These are phyloP conservation scores for Cyberlindnera mississippiensis DNA, from an alignment of 805 yeast species.

Conservation along the genomic window DNA sequence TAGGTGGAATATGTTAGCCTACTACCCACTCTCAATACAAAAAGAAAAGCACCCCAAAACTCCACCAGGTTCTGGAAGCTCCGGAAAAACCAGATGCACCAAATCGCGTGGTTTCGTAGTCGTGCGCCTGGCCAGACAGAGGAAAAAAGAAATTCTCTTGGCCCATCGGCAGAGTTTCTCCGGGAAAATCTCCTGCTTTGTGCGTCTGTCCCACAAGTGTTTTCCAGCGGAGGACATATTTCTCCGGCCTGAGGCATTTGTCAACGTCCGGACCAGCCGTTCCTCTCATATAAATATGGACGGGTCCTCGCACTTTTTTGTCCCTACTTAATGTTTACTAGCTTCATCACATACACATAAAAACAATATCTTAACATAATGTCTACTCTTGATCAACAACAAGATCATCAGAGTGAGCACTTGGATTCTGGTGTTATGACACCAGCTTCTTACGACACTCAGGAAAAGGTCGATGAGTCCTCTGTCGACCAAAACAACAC, in stretches of 20 bases:
- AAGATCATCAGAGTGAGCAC: conserved; percentile 14
- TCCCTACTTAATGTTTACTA: too few relatives aligned
- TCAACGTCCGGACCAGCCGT: too few relatives aligned
- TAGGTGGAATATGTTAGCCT: too few relatives aligned
- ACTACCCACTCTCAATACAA: too few relatives aligned
- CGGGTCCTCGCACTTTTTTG: too few relatives aligned
- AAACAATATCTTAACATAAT: conserved; percentile 1
- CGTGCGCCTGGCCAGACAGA: background rate
- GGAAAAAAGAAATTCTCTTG: background rate
- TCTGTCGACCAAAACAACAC: conserved; percentile 8
- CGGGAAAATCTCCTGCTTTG: conserved; percentile 1
- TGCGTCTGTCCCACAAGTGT: too few relatives aligned
- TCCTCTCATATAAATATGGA: too few relatives aligned
- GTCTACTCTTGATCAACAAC: conserved; percentile 12
- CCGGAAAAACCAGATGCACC: too few relatives aligned
- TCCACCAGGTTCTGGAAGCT: too few relatives aligned
- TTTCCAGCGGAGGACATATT: conserved; percentile 8
- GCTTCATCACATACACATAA: background rate
- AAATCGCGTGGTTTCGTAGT: too few relatives aligned
- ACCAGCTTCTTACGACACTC: conserved; percentile 21
- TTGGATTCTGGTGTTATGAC: conserved; percentile 20
- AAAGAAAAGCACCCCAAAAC: too few relatives aligned
- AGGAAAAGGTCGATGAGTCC: conserved; percentile 15
- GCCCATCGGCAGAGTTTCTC: conserved; percentile 1
- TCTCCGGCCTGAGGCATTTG: too few relatives aligned